Percentiles rank a stretch among this genome's conserved stretches.
Evolutionary conservation across 108 stramenopile species (phyloP).

Genomic region (Cyclotella cryptica): DNA sequence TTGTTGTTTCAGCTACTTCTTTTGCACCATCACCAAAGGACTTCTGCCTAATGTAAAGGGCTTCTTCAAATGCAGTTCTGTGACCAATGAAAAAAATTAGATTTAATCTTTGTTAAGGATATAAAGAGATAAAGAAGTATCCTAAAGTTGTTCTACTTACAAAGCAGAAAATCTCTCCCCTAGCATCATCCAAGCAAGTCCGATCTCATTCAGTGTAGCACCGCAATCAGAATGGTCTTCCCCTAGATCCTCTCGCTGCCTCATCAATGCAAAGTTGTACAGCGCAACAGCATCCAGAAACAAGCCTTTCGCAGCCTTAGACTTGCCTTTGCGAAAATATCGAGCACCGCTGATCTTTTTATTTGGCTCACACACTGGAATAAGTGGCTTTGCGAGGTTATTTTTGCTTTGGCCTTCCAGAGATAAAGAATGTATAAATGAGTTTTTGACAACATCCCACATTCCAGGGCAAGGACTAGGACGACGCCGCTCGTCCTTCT

Average conservation of each 20-base stretch:
- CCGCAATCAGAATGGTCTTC: constrained; percentile 36
- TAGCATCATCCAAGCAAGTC: constrained; percentile 30
- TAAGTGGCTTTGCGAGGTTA: too few relatives aligned
- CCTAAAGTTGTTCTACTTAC: constrained; percentile 4
- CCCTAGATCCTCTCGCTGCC: constrained; percentile 29
- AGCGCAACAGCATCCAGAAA: constrained; percentile 30
- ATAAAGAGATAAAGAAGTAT: too few relatives aligned
- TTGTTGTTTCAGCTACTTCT: constrained; percentile 31
- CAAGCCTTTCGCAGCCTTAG: constrained; percentile 16
- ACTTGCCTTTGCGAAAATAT: constrained; percentile 24
- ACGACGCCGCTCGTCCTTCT: too few relatives aligned
- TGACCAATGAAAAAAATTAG: too few relatives aligned
- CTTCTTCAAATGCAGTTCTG: constrained; percentile 31
- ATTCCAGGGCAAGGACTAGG: too few relatives aligned
- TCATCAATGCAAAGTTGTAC: constrained; percentile 28
- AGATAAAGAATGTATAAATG: background rate
- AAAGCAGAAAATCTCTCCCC: constrained; percentile 27
- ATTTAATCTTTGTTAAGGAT: too few relatives aligned
- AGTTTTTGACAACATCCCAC: background rate
- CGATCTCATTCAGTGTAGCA: constrained; percentile 33
- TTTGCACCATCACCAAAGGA: constrained; percentile 20
- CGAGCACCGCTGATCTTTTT: background rate
- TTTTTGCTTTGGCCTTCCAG: background rate
- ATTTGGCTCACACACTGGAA: background rate
- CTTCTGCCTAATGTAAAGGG: constrained; percentile 26